Conservation (phyloP, 164 flowering plant species). For the Magnolia sinica region DNA sequence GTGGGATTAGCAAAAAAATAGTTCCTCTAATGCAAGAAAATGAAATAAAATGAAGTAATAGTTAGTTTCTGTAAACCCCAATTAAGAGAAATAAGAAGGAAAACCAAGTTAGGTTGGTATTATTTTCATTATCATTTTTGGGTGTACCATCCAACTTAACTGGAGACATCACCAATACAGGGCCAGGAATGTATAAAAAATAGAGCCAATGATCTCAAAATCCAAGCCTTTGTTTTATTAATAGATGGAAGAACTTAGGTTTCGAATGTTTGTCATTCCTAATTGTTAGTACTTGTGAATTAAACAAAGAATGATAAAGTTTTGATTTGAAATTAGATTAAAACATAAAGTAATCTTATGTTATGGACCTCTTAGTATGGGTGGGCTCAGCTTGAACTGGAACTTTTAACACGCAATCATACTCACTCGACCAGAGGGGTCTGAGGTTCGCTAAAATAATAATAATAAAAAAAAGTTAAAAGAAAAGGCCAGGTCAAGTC, state of each 20-base stretch:
- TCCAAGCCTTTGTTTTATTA: background rate
- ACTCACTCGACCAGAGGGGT: too few relatives aligned
- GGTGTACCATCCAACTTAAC: background rate
- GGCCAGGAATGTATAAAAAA: background rate
- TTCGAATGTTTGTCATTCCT: conserved; percentile 4
- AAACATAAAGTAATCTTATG: too few relatives aligned
- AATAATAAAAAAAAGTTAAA: too few relatives aligned
- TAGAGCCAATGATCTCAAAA: background rate
- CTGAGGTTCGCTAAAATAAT: too few relatives aligned
- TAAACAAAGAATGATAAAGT: background rate
- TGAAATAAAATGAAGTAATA: background rate
- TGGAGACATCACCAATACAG: background rate
- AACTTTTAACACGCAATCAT: too few relatives aligned
- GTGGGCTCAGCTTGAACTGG: too few relatives aligned
- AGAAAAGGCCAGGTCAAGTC: too few relatives aligned
- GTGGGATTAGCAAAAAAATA: too few relatives aligned
- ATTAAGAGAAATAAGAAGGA: background rate
- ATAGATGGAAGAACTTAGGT: conserved; percentile 5
- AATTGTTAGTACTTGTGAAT: background rate
- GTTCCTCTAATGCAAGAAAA: background rate
- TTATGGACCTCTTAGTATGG: too few relatives aligned
- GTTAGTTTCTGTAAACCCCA: background rate
- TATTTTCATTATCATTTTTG: background rate
- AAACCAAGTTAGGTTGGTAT: background rate
- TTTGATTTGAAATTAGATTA: background rate